phyloP scores from a whole-genome alignment of 2,329 filamentous ascomycete species.

The Colletotrichum higginsianum region DNA sequence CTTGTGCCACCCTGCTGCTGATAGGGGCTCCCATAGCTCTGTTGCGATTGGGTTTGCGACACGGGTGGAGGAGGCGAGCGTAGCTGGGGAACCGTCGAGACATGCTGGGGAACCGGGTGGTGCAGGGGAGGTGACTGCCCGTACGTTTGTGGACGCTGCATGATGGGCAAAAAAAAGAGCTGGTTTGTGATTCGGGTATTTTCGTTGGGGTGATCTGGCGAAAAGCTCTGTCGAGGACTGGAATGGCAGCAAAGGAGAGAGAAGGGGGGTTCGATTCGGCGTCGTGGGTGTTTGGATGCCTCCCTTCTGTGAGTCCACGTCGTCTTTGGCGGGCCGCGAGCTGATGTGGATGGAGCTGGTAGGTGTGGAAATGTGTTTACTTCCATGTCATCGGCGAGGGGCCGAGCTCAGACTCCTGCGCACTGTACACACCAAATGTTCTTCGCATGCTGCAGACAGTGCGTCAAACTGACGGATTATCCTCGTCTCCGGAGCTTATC shows the following conservation, averaged over 20 bases:
- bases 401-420: background rate
- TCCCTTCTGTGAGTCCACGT: slow-evolving; percentile 36
- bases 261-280: background rate
- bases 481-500: slow-evolving; percentile 26
- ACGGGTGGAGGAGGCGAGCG: slow-evolving; percentile 91
- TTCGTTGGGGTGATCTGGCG: background rate
- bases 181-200: slow-evolving; percentile 34
- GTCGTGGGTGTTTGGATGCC: slow-evolving; percentile 28
- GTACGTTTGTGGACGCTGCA: slow-evolving; percentile 89
- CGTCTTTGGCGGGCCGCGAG: slow-evolving; percentile 34
- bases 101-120: slow-evolving; percentile 97
- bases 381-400: slow-evolving; percentile 40
- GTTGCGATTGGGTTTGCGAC: slow-evolving; percentile 77
- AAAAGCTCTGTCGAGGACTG: background rate
- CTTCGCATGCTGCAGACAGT: background rate
- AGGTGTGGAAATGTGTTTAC: slow-evolving; percentile 50
- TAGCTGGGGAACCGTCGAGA: slow-evolving; percentile 97
- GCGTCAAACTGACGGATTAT: background rate
- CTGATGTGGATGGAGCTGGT: slow-evolving; percentile 40
- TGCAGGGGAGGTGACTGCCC: slow-evolving; percentile 93
- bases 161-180: slow-evolving; percentile 58
- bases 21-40: slow-evolving; percentile 79
- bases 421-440: background rate
- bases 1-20: slow-evolving; percentile 72
- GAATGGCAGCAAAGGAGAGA: slow-evolving; percentile 1